Evolutionary conservation across 306 rosid genomes (phyloP), one percentile per base, ranked within the genome.

Genomic region (Cicer cuneatum): DNA sequence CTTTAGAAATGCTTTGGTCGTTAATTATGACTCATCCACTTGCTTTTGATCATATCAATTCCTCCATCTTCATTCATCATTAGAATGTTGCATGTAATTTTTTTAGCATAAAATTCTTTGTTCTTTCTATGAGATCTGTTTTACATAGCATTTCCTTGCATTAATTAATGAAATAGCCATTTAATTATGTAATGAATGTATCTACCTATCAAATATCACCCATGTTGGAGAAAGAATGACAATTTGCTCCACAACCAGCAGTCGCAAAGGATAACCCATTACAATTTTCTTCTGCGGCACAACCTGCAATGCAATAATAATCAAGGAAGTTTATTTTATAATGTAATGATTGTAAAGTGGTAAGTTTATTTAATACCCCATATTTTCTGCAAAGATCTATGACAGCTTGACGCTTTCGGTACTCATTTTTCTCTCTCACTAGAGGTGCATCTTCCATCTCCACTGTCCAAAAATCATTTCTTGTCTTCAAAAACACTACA

Each of bases 31-130:
- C 62, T 42, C 70, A 33, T 57, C 75, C 41, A n/a, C 70, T 57
- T 67, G 4, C 84, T 80, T 41, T 77, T 86, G 24, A 86, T 73
- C 72, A 82, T 73, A 64, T 83, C 90, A 73, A 66, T 75, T 39
- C 81, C 79, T 67, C 88, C 89, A 12, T 80, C 86, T 63, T 80
- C 83, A 10, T 81, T 87, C 78, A 90, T 80, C 83, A 85, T 80
- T 73, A 81, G 74, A 86, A 87, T 80, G 75, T 79, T 84, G 54
- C 84, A 87, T 11, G 87, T 83, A 15, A 85, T 74, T 9, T 72
- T 86, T 41, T 64, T 18, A 1, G 83, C 80, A 64, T 82, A 83
- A 65, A 83, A 83, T 19, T 74, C 37, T 71, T 14, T 71, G 67
- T 83, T 79, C 61, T 74, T 78, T 72, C 19, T 82, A 33, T 83